Conservation (phyloP, 768 basidiomycete genomes). For the Kwoniella sp. region DNA sequence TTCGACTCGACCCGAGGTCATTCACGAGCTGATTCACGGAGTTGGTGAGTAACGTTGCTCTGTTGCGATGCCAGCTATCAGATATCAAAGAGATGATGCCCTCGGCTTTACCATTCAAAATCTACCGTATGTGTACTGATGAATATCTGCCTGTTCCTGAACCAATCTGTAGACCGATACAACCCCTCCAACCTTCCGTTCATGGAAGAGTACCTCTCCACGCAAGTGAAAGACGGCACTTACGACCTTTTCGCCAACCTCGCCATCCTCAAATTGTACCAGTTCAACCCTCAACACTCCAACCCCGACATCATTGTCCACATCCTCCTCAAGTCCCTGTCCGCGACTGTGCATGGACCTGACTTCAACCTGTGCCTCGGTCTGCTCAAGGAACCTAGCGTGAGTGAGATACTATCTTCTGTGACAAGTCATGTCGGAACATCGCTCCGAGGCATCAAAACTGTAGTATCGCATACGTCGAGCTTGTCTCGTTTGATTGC, state of each 20-base stretch:
- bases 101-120: too few relatives aligned
- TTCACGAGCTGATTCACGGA: slow-evolving; percentile 70
- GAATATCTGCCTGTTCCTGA: too few relatives aligned
- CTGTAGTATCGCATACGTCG: too few relatives aligned
- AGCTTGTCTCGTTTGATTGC: background rate
- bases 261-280: slow-evolving; percentile 94
- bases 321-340: slow-evolving; percentile 72
- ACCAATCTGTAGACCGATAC: slow-evolving; percentile 73
- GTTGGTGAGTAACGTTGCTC: slow-evolving; percentile 51
- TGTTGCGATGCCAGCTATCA: background rate
- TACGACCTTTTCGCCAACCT: slow-evolving; percentile 95
- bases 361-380: slow-evolving; percentile 95
- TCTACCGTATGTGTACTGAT: too few relatives aligned
- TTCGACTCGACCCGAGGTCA: slow-evolving; percentile 76
- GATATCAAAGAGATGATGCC: background rate
- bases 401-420: slow-evolving; percentile 16
- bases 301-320: slow-evolving; percentile 92
- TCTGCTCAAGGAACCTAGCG: slow-evolving; percentile 58
- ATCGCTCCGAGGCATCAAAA: too few relatives aligned
- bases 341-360: slow-evolving; percentile 63
- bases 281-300: slow-evolving; percentile 91
- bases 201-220: slow-evolving; percentile 94
- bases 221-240: slow-evolving; percentile 85
- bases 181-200: slow-evolving; percentile 92
- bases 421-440: too few relatives aligned